phyloP scores from a whole-genome alignment of 164 flowering plant species.

The Akebia trifoliata region DNA sequence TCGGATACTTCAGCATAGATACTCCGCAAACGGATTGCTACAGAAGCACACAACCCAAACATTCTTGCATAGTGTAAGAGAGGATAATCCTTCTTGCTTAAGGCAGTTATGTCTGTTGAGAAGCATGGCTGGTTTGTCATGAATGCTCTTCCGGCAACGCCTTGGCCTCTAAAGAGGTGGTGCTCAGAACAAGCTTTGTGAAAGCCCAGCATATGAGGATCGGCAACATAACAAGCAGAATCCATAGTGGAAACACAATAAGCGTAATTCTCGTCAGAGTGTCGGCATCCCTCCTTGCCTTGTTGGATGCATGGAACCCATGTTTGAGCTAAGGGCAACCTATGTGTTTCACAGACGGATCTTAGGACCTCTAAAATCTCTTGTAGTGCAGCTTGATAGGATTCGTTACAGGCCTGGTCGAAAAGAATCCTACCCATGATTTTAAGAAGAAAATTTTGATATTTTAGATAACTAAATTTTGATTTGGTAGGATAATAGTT shows the following conservation, averaged over 20 bases:
- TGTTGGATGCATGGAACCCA: conserved; percentile 75
- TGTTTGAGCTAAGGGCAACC: conserved; percentile 81
- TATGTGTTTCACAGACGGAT: conserved; percentile 64
- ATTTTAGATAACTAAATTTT: too few species aligned
- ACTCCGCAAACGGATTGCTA: conserved; percentile 62
- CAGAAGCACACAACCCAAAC: conserved; percentile 56
- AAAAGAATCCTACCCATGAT: conserved; percentile 9
- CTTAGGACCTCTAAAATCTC: conserved; percentile 64
- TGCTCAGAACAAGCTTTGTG: conserved; percentile 91
- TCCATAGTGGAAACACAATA: conserved; percentile 68
- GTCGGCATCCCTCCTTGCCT: conserved; percentile 64
- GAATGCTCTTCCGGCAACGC: conserved; percentile 73
- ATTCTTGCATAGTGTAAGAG: conserved; percentile 76
- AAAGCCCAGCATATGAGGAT: conserved; percentile 47
- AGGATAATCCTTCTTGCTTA: conserved; percentile 66
- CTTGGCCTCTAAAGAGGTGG: conserved; percentile 79
- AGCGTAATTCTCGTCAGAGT: conserved; percentile 56
- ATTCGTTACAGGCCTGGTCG: conserved; percentile 35
- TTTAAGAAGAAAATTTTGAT: conserved; percentile 3
- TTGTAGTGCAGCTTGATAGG: conserved; percentile 41
- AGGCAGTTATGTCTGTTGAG: conserved; percentile 48
- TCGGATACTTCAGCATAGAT: conserved; percentile 42
- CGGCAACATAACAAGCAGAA: conserved; percentile 57
- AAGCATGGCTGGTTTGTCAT: conserved; percentile 73
- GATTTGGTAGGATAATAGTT: background rate